Conservation (phyloP, 2,329 filamentous ascomycete genomes). For the Cryphonectria japonica region DNA sequence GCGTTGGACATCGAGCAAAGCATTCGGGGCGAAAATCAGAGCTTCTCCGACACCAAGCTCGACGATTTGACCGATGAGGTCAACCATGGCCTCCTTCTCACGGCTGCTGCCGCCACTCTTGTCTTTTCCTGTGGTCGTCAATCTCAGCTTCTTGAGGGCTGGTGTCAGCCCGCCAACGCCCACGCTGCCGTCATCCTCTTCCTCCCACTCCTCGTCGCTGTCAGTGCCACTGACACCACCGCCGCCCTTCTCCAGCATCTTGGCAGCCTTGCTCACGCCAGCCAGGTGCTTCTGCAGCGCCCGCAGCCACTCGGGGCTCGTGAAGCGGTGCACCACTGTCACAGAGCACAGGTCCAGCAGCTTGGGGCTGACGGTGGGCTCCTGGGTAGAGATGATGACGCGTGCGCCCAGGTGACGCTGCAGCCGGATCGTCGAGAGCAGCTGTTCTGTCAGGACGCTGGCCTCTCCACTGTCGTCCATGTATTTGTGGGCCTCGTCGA, state of each 20-base stretch:
- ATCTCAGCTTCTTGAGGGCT: conserved; percentile 18
- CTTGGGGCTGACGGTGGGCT: conserved; percentile 70
- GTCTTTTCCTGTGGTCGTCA: conserved; percentile 17
- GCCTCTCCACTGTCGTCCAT: conserved; percentile 63
- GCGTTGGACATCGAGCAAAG: conserved; percentile 39
- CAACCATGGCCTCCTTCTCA: conserved; percentile 33
- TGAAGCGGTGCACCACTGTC: conserved; percentile 75
- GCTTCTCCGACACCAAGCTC: conserved; percentile 49
- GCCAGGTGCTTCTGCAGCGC: conserved; percentile 38
- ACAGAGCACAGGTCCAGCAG: conserved; percentile 73
- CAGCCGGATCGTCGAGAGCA: conserved; percentile 67
- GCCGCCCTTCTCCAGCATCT: conserved; percentile 30
- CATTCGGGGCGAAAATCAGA: conserved; percentile 51
- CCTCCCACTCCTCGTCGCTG: background rate
- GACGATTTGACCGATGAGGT: conserved; percentile 49
- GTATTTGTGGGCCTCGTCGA: conserved; percentile 82
- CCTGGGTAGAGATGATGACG: conserved; percentile 75
- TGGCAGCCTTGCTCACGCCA: conserved; percentile 33
- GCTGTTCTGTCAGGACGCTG: conserved; percentile 60
- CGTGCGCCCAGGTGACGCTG: conserved; percentile 72
- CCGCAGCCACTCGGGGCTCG: conserved; percentile 39
- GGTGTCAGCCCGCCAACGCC: conserved; percentile 8
- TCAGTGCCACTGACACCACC: conserved; percentile 12
- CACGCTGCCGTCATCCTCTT: conserved; percentile 1
- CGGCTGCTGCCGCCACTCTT: background rate